A percentile compares a stretch with the other conserved stretches of the same genome.
Conservation (phyloP, 2,329 filamentous ascomycete species). For the Elsinoe ampelina region DNA sequence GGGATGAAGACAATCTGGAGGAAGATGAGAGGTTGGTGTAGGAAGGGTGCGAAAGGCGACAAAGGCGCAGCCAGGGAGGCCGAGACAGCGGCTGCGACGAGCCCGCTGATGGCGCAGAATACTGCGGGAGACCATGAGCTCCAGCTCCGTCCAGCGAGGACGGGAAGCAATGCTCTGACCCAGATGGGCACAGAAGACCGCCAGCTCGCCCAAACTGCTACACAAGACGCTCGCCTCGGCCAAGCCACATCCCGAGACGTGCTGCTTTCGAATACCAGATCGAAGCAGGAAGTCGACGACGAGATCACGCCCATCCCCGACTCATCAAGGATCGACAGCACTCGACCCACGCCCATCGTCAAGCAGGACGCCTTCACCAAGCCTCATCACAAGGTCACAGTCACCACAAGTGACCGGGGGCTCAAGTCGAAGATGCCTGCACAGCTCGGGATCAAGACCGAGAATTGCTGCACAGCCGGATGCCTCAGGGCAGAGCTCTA, state of each 20-base stretch:
- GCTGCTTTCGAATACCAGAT: neutral
- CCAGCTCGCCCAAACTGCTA: neutral
- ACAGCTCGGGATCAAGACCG: neutral
- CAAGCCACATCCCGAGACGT: neutral
- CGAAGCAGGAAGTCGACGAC: neutral
- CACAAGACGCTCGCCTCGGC: neutral
- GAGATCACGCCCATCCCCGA: neutral
- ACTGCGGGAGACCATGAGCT: neutral
- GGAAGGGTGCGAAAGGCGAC: neutral
- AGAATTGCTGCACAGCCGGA: slow-evolving; percentile 4
- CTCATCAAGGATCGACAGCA: neutral
- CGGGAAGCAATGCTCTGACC: neutral
- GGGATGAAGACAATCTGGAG: neutral
- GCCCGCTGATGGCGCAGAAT: neutral
- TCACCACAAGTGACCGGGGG: neutral
- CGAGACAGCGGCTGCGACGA: no score
- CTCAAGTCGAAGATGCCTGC: neutral
- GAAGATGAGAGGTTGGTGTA: neutral
- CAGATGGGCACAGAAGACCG: neutral
- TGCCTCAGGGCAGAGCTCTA: slow-evolving; percentile 3
- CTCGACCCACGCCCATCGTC: neutral
- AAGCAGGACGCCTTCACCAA: neutral
- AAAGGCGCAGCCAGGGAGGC: neutral
- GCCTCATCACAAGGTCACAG: neutral
- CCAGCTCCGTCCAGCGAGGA: neutral